Conservation (phyloP, 2,329 filamentous ascomycete genomes). For the Hortaea werneckii region DNA sequence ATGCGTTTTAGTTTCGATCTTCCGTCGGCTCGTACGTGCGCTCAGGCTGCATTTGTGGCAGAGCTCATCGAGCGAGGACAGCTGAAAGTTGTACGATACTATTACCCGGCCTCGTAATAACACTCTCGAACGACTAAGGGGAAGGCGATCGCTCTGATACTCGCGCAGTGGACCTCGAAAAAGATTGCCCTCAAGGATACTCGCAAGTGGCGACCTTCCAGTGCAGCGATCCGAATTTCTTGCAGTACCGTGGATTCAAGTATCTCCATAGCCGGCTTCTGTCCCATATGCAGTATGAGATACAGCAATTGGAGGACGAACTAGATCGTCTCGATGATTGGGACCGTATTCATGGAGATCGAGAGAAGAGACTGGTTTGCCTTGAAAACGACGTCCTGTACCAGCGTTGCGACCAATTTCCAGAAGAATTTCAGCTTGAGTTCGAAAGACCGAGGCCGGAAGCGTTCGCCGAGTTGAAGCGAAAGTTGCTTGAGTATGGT, state of each 20-base stretch:
- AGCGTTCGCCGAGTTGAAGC: constrained; percentile 13
- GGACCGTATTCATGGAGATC: constrained; percentile 7
- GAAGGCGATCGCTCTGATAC: too few species aligned
- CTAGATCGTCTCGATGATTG: constrained; percentile 22
- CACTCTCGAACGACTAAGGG: too few species aligned
- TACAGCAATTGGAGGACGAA: constrained; percentile 27
- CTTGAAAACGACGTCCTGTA: too few species aligned
- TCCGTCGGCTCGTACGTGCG: too few species aligned
- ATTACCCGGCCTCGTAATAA: too few species aligned
- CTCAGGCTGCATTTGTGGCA: too few species aligned
- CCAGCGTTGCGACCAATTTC: too few species aligned
- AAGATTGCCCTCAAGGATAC: constrained; percentile 28
- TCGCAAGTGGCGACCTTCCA: constrained; percentile 30
- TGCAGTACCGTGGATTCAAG: constrained; percentile 30
- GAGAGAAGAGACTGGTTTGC: constrained; percentile 1
- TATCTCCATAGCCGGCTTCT: constrained; percentile 31
- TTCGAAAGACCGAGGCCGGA: constrained; percentile 8
- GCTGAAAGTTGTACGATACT: too few species aligned
- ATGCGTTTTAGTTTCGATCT: too few species aligned
- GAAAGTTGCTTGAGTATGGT: constrained; percentile 17
- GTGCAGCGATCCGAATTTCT: constrained; percentile 30
- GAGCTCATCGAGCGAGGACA: too few species aligned
- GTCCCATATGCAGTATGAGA: constrained; percentile 29
- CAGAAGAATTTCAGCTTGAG: not conserved
- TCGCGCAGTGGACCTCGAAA: too few species aligned